Conservation (phyloP, 768 basidiomycete genomes). For the Lactarius akahatsu region DNA sequence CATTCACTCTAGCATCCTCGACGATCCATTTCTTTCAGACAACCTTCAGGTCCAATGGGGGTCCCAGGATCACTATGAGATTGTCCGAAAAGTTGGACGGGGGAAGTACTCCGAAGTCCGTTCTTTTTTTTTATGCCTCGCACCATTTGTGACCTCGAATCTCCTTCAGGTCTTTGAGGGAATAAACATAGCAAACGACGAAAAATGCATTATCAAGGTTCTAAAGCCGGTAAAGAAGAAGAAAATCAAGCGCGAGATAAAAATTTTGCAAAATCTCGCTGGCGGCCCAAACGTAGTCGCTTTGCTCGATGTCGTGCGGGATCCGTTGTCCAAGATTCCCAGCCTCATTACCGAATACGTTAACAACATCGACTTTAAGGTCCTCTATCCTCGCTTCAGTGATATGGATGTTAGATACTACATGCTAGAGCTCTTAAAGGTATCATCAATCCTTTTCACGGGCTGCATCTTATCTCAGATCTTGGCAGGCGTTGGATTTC, state of each 20-base stretch:
- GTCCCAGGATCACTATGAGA: slow-evolving; percentile 95
- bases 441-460: slow-evolving; percentile 32
- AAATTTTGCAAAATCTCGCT: slow-evolving; percentile 94
- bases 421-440: slow-evolving; percentile 95
- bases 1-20: slow-evolving; percentile 1
- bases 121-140: slow-evolving; percentile 17
- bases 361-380: slow-evolving; percentile 97
- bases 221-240: slow-evolving; percentile 99
- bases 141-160: slow-evolving; percentile 2
- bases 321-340: slow-evolving; percentile 94
- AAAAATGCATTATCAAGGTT: slow-evolving; percentile 98
- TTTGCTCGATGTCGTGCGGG: slow-evolving; percentile 92
- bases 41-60: slow-evolving; percentile 98
- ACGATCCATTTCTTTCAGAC: slow-evolving; percentile 49
- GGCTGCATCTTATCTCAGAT: slow-evolving; percentile 8
- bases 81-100: slow-evolving; percentile 92
- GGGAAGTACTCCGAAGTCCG: slow-evolving; percentile 93
- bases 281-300: slow-evolving; percentile 95
- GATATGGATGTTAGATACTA: slow-evolving; percentile 96
- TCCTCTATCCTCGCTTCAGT: slow-evolving; percentile 91
- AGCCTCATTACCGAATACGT: slow-evolving; percentile 97
- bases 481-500: slow-evolving; percentile 81
- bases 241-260: slow-evolving; percentile 99
- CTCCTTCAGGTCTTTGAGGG: slow-evolving; percentile 81
- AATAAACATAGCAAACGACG: slow-evolving; percentile 84